Conservation (phyloP, 2,329 filamentous ascomycete genomes). For the Epichloe scottii region DNA sequence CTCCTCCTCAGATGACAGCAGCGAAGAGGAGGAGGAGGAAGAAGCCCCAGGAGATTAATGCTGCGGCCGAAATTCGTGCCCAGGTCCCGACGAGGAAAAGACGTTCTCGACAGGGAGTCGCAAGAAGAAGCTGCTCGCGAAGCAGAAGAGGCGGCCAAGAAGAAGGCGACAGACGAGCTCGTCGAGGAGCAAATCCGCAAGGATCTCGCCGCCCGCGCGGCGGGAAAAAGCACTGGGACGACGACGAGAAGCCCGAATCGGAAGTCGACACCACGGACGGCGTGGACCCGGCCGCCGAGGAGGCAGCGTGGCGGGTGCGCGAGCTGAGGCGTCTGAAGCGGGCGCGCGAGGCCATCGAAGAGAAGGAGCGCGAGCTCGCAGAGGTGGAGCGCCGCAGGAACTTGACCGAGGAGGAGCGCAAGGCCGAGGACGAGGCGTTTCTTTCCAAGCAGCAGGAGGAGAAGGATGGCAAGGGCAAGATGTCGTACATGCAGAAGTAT, state of each 20-base stretch:
- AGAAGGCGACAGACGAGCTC: conserved; percentile 62
- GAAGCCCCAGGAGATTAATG: conserved; percentile 44
- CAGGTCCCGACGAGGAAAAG: conserved; percentile 37
- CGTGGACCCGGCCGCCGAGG: conserved; percentile 74
- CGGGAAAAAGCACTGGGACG: conserved; percentile 79
- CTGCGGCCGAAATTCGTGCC: conserved; percentile 52
- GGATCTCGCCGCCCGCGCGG: conserved; percentile 60
- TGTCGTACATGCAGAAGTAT: conserved; percentile 89
- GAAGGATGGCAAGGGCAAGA: conserved; percentile 64
- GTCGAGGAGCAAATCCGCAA: conserved; percentile 83
- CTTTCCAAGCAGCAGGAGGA: conserved; percentile 70
- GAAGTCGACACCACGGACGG: conserved; percentile 85
- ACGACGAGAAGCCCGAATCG: conserved; percentile 54
- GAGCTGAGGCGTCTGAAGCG: conserved; percentile 83
- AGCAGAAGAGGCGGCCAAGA: conserved; percentile 49
- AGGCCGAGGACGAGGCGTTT: conserved; percentile 70
- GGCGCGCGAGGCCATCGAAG: conserved; percentile 73
- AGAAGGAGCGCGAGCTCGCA: conserved; percentile 70
- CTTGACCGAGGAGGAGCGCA: conserved; percentile 74
- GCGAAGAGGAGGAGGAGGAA: conserved; percentile 25
- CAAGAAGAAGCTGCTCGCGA: conserved; percentile 22
- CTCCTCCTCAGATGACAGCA: conserved; percentile 32
- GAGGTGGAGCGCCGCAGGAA: conserved; percentile 82
- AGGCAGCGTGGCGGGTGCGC: conserved; percentile 85
- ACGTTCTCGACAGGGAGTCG: conserved; percentile 15